Evolutionary conservation across 768 basidiomycete genomes (phyloP).

Genomic region (Phylloporus arenicola): DNA sequence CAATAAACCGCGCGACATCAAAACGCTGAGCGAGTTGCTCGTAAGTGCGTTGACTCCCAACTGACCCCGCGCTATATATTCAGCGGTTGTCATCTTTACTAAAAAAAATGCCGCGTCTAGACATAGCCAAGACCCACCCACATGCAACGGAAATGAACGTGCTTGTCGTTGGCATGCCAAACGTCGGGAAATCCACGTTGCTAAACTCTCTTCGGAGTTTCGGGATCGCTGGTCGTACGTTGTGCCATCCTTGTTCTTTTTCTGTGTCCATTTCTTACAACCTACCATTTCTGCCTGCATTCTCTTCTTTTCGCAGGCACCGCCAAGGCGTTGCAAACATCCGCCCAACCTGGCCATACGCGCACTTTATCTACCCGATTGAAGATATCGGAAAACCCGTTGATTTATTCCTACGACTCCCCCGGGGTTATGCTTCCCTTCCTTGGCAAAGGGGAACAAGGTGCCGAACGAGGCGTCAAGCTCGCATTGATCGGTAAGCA

Average conservation of each 20-base stretch:
- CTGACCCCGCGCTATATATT: neutral
- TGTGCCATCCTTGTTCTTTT: constrained; percentile 1
- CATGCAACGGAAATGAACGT: constrained; percentile 79
- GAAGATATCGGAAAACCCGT: constrained; percentile 73
- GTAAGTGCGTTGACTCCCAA: constrained; percentile 53
- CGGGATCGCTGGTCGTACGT: constrained; percentile 83
- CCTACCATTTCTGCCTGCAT: constrained; percentile 3
- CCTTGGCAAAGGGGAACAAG: constrained; percentile 77
- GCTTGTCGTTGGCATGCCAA: constrained; percentile 96
- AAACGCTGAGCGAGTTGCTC: constrained; percentile 57
- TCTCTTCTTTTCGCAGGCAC: constrained; percentile 42
- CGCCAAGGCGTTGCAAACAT: constrained; percentile 87
- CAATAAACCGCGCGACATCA: constrained; percentile 62
- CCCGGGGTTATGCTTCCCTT: constrained; percentile 98
- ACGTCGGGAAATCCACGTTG: constrained; percentile 94
- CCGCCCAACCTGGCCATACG: constrained; percentile 86
- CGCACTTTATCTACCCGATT: constrained; percentile 83
- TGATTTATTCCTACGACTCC: constrained; percentile 91
- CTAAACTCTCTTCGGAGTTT: constrained; percentile 84
- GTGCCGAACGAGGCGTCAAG: constrained; percentile 89
- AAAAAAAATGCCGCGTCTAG: constrained; percentile 32
- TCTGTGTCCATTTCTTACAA: neutral
- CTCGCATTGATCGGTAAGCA: constrained; percentile 85
- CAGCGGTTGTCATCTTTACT: neutral
- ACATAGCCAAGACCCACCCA: constrained; percentile 62